These are phyloP conservation scores for Scleroderma citrinum DNA, from an alignment of 768 basidiomycete species.

Conservation along the genomic window DNA sequence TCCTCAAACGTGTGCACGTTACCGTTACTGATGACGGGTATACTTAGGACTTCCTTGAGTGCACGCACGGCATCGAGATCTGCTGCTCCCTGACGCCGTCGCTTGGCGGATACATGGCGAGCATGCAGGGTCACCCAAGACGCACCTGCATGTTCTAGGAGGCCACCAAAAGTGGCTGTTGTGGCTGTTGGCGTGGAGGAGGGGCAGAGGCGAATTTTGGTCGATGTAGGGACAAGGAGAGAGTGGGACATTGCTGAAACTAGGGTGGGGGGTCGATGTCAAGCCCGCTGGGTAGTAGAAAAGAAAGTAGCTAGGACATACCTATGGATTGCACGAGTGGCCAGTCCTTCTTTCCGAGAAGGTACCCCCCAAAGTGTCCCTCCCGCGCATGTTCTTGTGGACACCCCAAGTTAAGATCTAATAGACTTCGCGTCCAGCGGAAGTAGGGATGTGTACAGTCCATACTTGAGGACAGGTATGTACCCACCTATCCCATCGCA, in stretches of 20 bases:
- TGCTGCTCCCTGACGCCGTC: conserved; percentile 70
- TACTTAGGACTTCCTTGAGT: conserved; percentile 43
- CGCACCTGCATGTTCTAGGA: conserved; percentile 59
- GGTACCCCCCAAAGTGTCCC: conserved; percentile 68
- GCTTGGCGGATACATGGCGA: conserved; percentile 61
- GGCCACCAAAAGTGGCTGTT: conserved; percentile 51
- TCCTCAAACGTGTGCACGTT: conserved; percentile 63
- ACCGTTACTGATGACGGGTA: conserved; percentile 74
- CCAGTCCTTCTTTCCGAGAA: conserved; percentile 72
- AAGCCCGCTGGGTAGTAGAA: neutral
- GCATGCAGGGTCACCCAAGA: conserved; percentile 73
- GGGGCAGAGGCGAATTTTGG: conserved; percentile 59
- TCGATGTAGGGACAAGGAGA: conserved; percentile 57
- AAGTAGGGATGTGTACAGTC: neutral
- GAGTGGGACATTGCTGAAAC: conserved; percentile 61
- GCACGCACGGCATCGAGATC: conserved; percentile 53
- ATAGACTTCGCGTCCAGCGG: conserved; percentile 5
- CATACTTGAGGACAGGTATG: neutral
- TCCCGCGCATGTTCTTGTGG: conserved; percentile 65
- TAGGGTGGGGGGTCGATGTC: conserved; percentile 18
- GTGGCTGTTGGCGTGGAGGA: conserved; percentile 32
- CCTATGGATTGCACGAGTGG: conserved; percentile 59
- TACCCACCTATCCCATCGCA: conserved; percentile 68
- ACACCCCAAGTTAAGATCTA: conserved; percentile 80
- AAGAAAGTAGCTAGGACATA: conserved; percentile 18